Percentiles rank a stretch among this genome's conserved stretches.
These are phyloP conservation scores for Trapa bicornis DNA, from an alignment of 345 rosid species.

Conservation along the genomic window DNA sequence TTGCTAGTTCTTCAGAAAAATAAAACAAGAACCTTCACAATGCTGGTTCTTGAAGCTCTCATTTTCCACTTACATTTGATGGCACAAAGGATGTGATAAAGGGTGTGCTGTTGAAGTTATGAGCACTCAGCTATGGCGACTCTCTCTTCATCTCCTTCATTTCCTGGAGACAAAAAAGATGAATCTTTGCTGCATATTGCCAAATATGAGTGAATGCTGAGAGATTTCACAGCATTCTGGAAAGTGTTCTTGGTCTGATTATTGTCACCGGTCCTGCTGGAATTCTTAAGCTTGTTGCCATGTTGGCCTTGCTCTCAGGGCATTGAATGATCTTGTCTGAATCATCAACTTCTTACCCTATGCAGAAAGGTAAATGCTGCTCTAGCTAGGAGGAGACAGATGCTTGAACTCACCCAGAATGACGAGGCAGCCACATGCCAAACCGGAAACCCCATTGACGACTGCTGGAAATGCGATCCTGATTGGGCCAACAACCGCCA, in stretches of 20 bases:
- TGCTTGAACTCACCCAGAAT: constrained; percentile 23
- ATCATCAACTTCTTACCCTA: background rate
- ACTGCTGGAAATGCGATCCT: constrained; percentile 98
- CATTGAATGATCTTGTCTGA: background rate
- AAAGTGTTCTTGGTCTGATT: background rate
- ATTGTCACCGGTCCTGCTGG: too few species aligned
- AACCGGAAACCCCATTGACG: constrained; percentile 92
- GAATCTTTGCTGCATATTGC: too few species aligned
- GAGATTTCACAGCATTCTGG: too few species aligned
- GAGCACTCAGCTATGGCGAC: background rate
- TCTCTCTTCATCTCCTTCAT: too few species aligned
- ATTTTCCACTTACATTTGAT: background rate
- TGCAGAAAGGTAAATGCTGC: constrained; percentile 78
- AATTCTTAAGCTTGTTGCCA: too few species aligned
- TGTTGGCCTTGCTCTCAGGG: background rate
- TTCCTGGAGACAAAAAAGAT: too few species aligned
- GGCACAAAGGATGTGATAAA: background rate
- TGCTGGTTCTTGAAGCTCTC: background rate
- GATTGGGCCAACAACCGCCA: constrained; percentile 90
- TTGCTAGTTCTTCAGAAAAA: too few species aligned
- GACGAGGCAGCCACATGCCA: constrained; percentile 35
- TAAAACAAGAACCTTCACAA: background rate
- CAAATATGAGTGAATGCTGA: too few species aligned
- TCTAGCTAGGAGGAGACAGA: constrained; percentile 44
- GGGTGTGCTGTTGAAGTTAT: background rate